Evolutionary conservation across 805 yeast species (phyloP).

Genomic region (Babjeviella inositovora): DNA sequence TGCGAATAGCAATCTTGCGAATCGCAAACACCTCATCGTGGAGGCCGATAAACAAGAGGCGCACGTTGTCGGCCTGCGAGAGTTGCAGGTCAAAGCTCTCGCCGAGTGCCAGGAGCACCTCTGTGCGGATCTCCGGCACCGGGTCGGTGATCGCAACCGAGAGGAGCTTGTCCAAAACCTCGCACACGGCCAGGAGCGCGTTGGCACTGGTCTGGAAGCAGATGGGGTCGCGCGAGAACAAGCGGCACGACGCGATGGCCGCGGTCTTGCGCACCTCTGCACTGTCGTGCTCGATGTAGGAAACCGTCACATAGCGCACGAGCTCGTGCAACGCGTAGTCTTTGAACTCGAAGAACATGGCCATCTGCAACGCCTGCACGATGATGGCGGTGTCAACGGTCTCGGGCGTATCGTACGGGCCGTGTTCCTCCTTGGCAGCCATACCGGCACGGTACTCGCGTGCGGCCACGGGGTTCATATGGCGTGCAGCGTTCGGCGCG

Average conservation of each 20-base stretch:
- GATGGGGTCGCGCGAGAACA: constrained; percentile 70
- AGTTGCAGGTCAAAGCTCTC: constrained; percentile 77
- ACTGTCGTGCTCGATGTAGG: constrained; percentile 68
- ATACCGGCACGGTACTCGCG: constrained; percentile 62
- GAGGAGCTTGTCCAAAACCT: constrained; percentile 66
- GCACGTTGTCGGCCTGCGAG: constrained; percentile 85
- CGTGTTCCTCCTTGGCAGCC: constrained; percentile 53
- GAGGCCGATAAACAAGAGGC: constrained; percentile 70
- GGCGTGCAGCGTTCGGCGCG: constrained; percentile 50
- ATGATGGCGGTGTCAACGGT: constrained; percentile 27
- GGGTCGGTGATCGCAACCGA: constrained; percentile 84
- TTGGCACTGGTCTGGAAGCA: constrained; percentile 69
- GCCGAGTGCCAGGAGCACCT: constrained; percentile 59
- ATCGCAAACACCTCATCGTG: constrained; percentile 84
- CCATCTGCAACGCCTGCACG: constrained; percentile 65
- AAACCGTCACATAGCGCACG: constrained; percentile 71
- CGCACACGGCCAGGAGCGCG: constrained; percentile 70
- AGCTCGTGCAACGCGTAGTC: constrained; percentile 73
- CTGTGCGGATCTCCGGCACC: constrained; percentile 68
- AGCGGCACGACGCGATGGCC: constrained; percentile 64
- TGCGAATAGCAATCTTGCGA: constrained; percentile 58
- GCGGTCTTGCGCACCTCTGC: constrained; percentile 74
- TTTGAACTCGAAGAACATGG: constrained; percentile 59
- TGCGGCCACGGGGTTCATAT: constrained; percentile 51
- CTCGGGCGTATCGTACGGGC: constrained; percentile 4